Conservation (phyloP, 2,329 filamentous ascomycete species). For the Arthrobotrys megalospora region DNA sequence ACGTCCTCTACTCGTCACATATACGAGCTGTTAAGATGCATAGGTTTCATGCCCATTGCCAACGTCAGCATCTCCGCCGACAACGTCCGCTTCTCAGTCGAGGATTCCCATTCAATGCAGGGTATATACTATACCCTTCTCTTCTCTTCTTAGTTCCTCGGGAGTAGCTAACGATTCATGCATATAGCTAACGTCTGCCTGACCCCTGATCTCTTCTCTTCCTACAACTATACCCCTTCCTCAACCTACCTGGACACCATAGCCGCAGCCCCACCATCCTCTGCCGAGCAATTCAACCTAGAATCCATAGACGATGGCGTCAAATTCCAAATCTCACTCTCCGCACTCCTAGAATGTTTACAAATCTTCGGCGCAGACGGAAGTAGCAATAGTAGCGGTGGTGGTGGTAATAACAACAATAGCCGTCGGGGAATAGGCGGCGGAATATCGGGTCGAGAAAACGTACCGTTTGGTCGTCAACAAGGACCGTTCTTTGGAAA, state of each 20-base stretch:
- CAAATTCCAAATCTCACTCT: constrained; percentile 85
- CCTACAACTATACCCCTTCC: constrained; percentile 78
- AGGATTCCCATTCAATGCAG: constrained; percentile 92
- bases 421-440: constrained; percentile 57
- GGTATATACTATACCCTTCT: constrained; percentile 70
- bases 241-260: constrained; percentile 60
- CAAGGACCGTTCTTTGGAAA: constrained; percentile 10
- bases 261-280: constrained; percentile 66
- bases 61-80: constrained; percentile 84
- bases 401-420: constrained; percentile 67
- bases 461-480: constrained; percentile 63
- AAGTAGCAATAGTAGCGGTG: constrained; percentile 65
- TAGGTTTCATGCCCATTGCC: constrained; percentile 73
- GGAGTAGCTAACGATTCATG: not conserved
- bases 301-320: constrained; percentile 67
- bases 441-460: constrained; percentile 68
- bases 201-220: constrained; percentile 92
- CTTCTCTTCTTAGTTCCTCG: not conserved
- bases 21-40: constrained; percentile 75
- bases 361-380: constrained; percentile 91
- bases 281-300: constrained; percentile 63
- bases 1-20: constrained; percentile 84
- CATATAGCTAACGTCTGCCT: constrained; percentile 50
- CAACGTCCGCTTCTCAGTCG: constrained; percentile 87
- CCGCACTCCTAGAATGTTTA: constrained; percentile 89